Evolutionary conservation across 352 stramenopile species (phyloP).

Genomic region (Phytopythium mirpurense): DNA sequence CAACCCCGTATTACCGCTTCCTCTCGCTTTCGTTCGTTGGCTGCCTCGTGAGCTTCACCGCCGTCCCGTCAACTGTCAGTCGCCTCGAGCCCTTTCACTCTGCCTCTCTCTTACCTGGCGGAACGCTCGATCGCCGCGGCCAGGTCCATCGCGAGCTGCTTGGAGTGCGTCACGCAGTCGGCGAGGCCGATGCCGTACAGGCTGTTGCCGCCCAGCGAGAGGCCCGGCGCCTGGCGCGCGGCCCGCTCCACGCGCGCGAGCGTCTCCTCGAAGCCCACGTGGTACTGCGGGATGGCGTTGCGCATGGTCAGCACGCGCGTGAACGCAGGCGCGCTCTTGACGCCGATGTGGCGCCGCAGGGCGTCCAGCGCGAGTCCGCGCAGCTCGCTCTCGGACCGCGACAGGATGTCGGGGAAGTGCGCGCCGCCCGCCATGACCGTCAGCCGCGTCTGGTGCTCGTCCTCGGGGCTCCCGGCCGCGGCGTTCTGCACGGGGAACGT

Average conservation of each 20-base stretch:
- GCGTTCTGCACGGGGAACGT: conserved; percentile 82
- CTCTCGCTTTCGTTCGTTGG: not conserved
- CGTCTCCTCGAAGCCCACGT: conserved; percentile 68
- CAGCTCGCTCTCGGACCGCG: conserved; percentile 38
- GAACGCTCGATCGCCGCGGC: conserved; percentile 10
- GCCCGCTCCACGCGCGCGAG: conserved; percentile 51
- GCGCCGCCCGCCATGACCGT: conserved; percentile 84
- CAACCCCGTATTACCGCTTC: not conserved
- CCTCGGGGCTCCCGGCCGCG: conserved; percentile 1
- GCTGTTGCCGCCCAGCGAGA: conserved; percentile 77
- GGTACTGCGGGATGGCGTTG: conserved; percentile 84
- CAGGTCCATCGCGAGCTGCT: conserved; percentile 68
- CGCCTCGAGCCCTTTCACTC: too few species aligned
- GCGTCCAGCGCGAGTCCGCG: conserved; percentile 59
- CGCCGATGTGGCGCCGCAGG: conserved; percentile 65
- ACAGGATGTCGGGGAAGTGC: conserved; percentile 58
- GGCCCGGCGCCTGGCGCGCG: conserved; percentile 26
- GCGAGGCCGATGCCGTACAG: conserved; percentile 86
- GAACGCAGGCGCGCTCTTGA: conserved; percentile 50
- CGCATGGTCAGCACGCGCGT: conserved; percentile 43
- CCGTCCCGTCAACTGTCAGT: too few species aligned
- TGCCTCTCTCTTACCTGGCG: conserved; percentile 2
- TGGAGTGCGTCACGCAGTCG: conserved; percentile 80
- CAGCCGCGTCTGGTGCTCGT: conserved; percentile 55
- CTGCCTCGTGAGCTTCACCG: too few species aligned